Base-by-base conservation (phyloP, 176 grass and related monocot species). In the Bromus sterilis region DNA sequence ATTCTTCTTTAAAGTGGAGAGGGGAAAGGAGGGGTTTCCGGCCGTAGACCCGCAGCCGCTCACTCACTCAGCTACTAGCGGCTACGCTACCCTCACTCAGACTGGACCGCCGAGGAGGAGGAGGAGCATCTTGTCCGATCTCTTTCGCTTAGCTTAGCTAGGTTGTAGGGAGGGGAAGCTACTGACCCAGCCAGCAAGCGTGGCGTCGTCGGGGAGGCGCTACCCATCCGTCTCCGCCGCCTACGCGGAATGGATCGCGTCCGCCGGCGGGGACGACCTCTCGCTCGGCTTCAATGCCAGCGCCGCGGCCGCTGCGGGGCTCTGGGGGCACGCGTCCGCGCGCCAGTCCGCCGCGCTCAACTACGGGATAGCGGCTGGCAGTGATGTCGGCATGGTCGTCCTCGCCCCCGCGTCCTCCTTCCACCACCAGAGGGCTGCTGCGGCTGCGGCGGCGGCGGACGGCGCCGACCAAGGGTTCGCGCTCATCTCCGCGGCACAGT, bases 231-330 rank as follows among this genome's bases (percentile, higher is more conserved):
- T 95, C 79, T 83, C 90, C 78, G 91, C 89, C 72, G 96, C 89
- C 20, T 90, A 95, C 79, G 90, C 96, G 40, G 91, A 88, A 78
- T 95, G 96, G 93, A 83, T 85, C 66, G 84, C 93, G 13, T 88
- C 93, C 1, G 85, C 83, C 35, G 89, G 91, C 20, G 91, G 85
- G 6, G 96, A 91, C 28, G 96, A 95, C 39, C 90, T 99, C 37
- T 99, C 91, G 43, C 89, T 99, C 41, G 91, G 96, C 23, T 99
- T 99, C 91, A 99, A 95, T 93, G 96, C 84, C 34, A 83, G 80
- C 0, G 84, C 81, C 9, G 85, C 39, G 11, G 63, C 85, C 6
- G 67, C 73, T 0, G 75, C 83, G 8, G 85, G 84, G 6, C 51
- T 88, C 34, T 91, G 90, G 93, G 86, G 84, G 0, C 12, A 41